These are phyloP conservation scores for Trichocomaceae sp. DNA, from an alignment of 2,329 filamentous ascomycete genomes.

Conservation along the genomic window DNA sequence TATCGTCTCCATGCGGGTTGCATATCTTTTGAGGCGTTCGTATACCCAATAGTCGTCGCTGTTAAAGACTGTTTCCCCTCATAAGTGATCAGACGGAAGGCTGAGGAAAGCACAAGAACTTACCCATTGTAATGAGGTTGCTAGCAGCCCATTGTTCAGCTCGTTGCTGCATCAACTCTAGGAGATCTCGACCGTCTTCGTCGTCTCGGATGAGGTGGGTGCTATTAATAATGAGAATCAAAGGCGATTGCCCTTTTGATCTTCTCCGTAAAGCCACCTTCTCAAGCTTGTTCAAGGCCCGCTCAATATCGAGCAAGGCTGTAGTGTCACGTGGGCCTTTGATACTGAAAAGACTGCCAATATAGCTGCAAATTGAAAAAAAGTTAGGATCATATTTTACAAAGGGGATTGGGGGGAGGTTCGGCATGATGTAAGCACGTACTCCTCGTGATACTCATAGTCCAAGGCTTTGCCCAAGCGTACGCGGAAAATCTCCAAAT, in stretches of 20 bases:
- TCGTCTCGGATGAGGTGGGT: conserved; percentile 87
- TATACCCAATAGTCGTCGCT: conserved; percentile 99
- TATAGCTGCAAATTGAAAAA: conserved; percentile 40
- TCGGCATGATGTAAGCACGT: conserved; percentile 34
- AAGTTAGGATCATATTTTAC: conserved; percentile 13
- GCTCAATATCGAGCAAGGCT: conserved; percentile 87
- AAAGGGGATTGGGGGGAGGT: not conserved
- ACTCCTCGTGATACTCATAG: conserved; percentile 96
- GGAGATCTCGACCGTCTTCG: conserved; percentile 82
- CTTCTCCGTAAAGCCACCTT: conserved; percentile 74
- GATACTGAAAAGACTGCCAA: conserved; percentile 92
- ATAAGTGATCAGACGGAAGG: not conserved
- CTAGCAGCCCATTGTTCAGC: conserved; percentile 95
- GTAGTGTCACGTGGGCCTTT: conserved; percentile 86
- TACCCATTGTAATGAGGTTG: conserved; percentile 69
- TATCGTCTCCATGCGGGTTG: conserved; percentile 90
- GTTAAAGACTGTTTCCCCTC: conserved; percentile 62
- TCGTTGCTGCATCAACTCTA: conserved; percentile 90
- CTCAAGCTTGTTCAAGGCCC: conserved; percentile 94
- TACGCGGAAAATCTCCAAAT: conserved; percentile 90
- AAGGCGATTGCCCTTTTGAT: conserved; percentile 55
- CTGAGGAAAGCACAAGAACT: conserved; percentile 7
- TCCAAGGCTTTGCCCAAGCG: conserved; percentile 88
- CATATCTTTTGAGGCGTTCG: conserved; percentile 83
- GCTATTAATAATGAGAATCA: conserved; percentile 92